A percentile compares a stretch with the other conserved stretches of the same genome.
phyloP scores from a whole-genome alignment of 768 basidiomycete species.

The Coprinopsis marcescibilis region DNA sequence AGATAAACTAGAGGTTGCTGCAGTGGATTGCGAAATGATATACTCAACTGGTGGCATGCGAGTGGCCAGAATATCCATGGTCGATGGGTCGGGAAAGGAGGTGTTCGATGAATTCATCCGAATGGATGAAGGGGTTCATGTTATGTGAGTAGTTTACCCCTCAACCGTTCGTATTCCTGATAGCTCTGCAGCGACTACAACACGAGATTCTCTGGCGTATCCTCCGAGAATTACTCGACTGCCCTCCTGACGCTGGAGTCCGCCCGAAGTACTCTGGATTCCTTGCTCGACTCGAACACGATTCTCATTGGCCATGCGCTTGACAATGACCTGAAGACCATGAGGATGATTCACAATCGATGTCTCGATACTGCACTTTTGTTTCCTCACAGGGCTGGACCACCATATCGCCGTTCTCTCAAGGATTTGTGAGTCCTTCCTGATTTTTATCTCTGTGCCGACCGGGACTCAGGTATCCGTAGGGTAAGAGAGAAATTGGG shows the following conservation, averaged over 20 bases:
- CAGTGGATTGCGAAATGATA: conserved; percentile 96
- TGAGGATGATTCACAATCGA: conserved; percentile 79
- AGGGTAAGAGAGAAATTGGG: conserved; percentile 83
- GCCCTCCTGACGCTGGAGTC: conserved; percentile 65
- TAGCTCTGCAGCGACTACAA: conserved; percentile 68
- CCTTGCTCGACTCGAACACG: conserved; percentile 71
- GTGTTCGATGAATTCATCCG: conserved; percentile 80
- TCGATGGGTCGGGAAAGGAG: conserved; percentile 67
- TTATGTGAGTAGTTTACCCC: conserved; percentile 49
- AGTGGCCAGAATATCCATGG: conserved; percentile 84
- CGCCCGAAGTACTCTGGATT: conserved; percentile 62
- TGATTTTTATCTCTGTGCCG: conserved; percentile 12
- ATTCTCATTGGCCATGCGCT: conserved; percentile 87
- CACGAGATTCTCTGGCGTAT: conserved; percentile 86
- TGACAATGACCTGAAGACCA: conserved; percentile 90
- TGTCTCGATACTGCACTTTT: conserved; percentile 86
- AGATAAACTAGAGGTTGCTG: conserved; percentile 65
- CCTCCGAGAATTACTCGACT: conserved; percentile 44
- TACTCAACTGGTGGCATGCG: conserved; percentile 92
- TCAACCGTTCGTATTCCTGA: conserved; percentile 6
- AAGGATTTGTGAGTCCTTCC: conserved; percentile 60
- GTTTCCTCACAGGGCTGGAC: conserved; percentile 71
- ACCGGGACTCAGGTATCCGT: conserved; percentile 9
- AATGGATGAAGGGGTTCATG: conserved; percentile 75
- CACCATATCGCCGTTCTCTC: conserved; percentile 78